Base-by-base conservation (phyloP, 2,329 filamentous ascomycete species). In the Colletotrichum sp. region DNA sequence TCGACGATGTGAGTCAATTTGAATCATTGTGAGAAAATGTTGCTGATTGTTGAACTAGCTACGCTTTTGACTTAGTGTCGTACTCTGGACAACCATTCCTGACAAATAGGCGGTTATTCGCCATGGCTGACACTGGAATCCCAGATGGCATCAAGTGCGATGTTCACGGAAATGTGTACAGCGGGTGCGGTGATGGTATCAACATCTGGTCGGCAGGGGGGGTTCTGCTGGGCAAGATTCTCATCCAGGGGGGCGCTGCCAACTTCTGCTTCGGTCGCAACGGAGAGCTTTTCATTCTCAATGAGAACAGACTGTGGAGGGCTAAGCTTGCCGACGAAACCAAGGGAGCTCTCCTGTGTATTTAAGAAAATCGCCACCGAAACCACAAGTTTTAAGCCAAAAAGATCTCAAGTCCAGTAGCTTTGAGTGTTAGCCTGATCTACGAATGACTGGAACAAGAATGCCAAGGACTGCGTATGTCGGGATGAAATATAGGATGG, bases 121-220 rank as follows among this genome's bases (percentile, higher is more conserved):
- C 88, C 3, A 87, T 88, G 80, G 87, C 87, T 1, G 86, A 88
- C 55, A 82, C 79, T 0, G 88, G 88, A 0, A 83, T 89, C 4
- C 89, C 89, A 0, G 87, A 84, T 76, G 85, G 84, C n/a, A 87
- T 89, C 72, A 88, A 88, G 72, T 87, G 85, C 71, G 88, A 89
- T 65, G 77, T 83, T 0, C 68, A 84, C 6, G 89, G 88, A 1
- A 89, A 90, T 69, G 86, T 90, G 1, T 90, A 89, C 80, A 83
- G 85, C 36, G 88, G 87, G 4, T 88, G 86, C 64, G 87, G 87
- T 4, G 88, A 90, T 74, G 89, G 88, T 5, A 80, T 90, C 13
- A 86, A 87, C 64, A 83, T 90, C 1, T 90, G 88, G 87, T 87
- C 86, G 9, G 77, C 86, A 2, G 83, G 83, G 0, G 89, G 88